Conservation (phyloP, 768 basidiomycete species). For the Tylopilus sp. region DNA sequence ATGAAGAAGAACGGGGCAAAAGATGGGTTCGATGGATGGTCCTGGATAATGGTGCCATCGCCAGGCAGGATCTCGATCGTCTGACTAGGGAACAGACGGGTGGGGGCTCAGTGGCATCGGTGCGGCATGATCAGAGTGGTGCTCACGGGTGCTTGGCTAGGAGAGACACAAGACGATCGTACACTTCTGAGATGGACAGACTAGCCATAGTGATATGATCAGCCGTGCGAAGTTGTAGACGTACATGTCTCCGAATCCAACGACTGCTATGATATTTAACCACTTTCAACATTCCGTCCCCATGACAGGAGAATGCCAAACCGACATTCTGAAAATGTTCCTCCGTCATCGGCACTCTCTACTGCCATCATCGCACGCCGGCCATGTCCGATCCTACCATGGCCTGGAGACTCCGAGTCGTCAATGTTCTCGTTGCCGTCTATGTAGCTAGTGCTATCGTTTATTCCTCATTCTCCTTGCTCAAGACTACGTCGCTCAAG, state of each 20-base stretch:
- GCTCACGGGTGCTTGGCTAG: slow-evolving; percentile 28
- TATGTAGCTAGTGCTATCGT: slow-evolving; percentile 30
- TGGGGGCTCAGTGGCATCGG: neutral
- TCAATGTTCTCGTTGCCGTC: slow-evolving; percentile 11
- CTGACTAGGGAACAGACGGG: slow-evolving; percentile 14
- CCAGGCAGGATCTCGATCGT: slow-evolving; percentile 67
- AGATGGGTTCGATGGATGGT: slow-evolving; percentile 14
- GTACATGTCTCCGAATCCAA: neutral
- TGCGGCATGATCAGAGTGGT: neutral
- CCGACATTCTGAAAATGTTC: neutral
- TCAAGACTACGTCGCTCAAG: slow-evolving; percentile 9
- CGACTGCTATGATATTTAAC: neutral
- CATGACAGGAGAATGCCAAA: slow-evolving; percentile 15
- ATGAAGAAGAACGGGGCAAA: slow-evolving; percentile 51
- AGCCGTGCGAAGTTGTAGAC: neutral
- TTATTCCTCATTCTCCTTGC: slow-evolving; percentile 30
- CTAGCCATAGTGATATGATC: neutral
- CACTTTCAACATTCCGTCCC: neutral
- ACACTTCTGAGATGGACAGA: slow-evolving; percentile 3
- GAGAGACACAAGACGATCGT: slow-evolving; percentile 24
- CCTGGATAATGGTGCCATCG: slow-evolving; percentile 33
- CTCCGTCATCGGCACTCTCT: neutral
- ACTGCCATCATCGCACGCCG: no score
- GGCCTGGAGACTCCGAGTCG: slow-evolving; percentile 11
- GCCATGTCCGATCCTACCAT: slow-evolving; percentile 9